These are phyloP conservation scores for Aegilops sharonensis DNA, from an alignment of 176 grass and related monocot genomes.

Conservation along the genomic window DNA sequence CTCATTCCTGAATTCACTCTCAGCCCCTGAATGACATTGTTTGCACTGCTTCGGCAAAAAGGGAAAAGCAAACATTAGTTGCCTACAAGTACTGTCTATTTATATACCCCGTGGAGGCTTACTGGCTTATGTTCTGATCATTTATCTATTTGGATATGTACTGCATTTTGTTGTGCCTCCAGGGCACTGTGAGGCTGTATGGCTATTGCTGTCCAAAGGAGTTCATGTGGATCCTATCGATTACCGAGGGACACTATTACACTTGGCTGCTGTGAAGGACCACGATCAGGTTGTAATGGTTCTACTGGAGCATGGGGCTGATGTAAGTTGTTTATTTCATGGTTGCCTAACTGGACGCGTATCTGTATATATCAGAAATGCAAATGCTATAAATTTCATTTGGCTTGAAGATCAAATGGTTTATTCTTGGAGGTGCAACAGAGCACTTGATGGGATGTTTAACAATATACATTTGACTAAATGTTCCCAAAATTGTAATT, in stretches of 20 bases:
- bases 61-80: no score
- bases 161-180: neutral
- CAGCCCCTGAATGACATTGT: neutral
- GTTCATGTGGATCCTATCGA: slow-evolving; percentile 18
- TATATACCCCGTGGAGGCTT: neutral
- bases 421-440: neutral
- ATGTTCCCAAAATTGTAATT: neutral
- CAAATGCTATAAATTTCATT: neutral
- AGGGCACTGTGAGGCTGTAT: slow-evolving; percentile 20
- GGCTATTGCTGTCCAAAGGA: slow-evolving; percentile 38
- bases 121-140: no score
- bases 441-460: no score
- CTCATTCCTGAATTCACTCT: neutral
- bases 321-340: slow-evolving; percentile 34
- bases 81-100: neutral
- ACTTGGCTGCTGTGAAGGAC: neutral
- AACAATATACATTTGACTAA: neutral
- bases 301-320: slow-evolving; percentile 42
- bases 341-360: neutral
- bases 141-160: neutral
- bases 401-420: neutral
- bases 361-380: neutral
- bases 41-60: no score
- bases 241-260: slow-evolving; percentile 25
- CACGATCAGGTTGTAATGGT: neutral